Evolutionary conservation across 202 grass and related monocot genomes (phyloP), one percentile per base, ranked within the genome.

Genomic region (Panicum virgatum): DNA sequence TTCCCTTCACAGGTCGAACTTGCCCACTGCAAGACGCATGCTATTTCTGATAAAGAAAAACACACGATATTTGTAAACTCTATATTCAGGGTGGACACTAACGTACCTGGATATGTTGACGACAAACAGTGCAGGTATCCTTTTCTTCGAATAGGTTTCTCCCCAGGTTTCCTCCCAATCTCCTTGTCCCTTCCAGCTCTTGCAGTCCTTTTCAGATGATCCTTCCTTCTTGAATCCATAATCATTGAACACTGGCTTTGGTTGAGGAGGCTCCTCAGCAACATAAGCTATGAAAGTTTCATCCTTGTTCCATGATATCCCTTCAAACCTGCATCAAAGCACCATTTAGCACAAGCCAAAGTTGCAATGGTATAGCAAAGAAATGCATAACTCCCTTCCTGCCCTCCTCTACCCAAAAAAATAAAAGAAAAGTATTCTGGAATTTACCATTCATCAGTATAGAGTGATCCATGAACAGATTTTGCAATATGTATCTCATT

Each of bases 291-390:
- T 90, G 20, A 88, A 76, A 75, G 86, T 91, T 40, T 94, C 95
- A 74, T 94, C 90, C 42, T 95, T 87, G 77, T 95, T 98, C 95
- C 95, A 94, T 54, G 95, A 94, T 77, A 98, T 91, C 80, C 95
- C 95, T 87, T 91, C 95, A 85, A 98, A 98, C 95, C 95, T 98
- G 74, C 34, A 89, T 81, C 39, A 71, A 25, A 80, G 29, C 2
- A 79, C 27, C 25, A 75, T 40, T 34, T 82, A 65, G 43, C 11
- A 62, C 34, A 76, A 77, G 7, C 0, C 12, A 9, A 72, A 50
- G 5, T 14, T 62, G 30, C 40, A 52, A 74, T 9, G 10, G 57
- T 25, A 63, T 48, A 80, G 14, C 6, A 56, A 68, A 76, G 23
- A 76, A 76, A 62, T 30, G 25, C 39, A 45, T 20, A 44, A 0